Evolutionary conservation across 2,329 filamentous ascomycete species (phyloP).

Genomic region (Phyllosticta citrichinensis): DNA sequence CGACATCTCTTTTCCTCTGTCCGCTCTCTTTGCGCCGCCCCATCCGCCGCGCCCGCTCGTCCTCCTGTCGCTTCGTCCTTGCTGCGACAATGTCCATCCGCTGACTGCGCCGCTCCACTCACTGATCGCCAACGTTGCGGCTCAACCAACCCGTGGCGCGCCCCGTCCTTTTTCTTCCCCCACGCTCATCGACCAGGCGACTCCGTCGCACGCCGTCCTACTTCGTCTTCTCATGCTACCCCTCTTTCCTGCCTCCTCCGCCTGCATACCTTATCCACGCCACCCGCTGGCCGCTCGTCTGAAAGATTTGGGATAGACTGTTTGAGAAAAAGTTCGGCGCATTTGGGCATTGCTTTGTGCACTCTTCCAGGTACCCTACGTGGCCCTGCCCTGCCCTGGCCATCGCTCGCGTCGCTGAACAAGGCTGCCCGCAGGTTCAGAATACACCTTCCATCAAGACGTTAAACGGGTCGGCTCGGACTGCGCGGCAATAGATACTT

Average conservation of each 20-base stretch:
- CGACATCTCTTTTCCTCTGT: background rate
- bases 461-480: background rate
- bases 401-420: background rate
- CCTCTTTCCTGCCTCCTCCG: slow-evolving; percentile 10
- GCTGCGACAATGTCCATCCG: slow-evolving; percentile 25
- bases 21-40: slow-evolving; percentile 7
- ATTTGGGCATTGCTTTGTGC: slow-evolving; percentile 13
- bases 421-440: background rate
- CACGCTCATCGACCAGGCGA: slow-evolving; percentile 1
- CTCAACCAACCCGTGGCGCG: slow-evolving; percentile 9
- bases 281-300: background rate
- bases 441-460: background rate
- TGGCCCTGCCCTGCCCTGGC: background rate
- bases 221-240: slow-evolving; percentile 10
- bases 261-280: slow-evolving; percentile 7
- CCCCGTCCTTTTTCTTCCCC: background rate
- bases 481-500: slow-evolving; percentile 8
- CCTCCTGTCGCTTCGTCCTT: slow-evolving; percentile 15
- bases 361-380: slow-evolving; percentile 1
- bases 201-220: slow-evolving; percentile 9
- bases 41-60: slow-evolving; percentile 18
- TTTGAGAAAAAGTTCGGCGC: slow-evolving; percentile 30
- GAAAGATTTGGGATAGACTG: slow-evolving; percentile 34
- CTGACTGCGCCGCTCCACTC: slow-evolving; percentile 3
- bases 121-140: slow-evolving; percentile 8